These are phyloP conservation scores for Populus hybrid DNA, from an alignment of 441 rosid species.

Conservation along the genomic window DNA sequence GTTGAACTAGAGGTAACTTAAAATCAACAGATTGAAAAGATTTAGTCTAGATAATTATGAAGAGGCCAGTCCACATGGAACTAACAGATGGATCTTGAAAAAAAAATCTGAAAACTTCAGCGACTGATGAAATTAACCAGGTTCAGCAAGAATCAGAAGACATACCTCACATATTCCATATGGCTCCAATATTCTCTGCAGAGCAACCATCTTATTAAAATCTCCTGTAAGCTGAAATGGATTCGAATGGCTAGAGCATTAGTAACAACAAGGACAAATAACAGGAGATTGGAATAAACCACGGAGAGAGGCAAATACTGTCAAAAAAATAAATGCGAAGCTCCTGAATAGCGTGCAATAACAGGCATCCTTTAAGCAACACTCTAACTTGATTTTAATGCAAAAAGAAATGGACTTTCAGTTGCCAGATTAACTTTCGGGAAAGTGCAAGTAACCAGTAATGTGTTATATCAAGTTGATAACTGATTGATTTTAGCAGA, in stretches of 20 bases:
- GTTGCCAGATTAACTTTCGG: neutral
- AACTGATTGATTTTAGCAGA: neutral
- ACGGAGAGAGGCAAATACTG: neutral
- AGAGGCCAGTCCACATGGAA: neutral
- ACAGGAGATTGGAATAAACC: neutral
- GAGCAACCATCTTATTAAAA: constrained; percentile 76
- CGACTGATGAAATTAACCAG: neutral
- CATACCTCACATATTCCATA: constrained; percentile 86
- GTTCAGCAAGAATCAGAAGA: constrained; percentile 14
- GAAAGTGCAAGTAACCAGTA: neutral
- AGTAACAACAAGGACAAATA: neutral
- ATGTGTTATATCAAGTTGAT: neutral
- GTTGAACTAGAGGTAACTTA: neutral
- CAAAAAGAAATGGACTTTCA: neutral
- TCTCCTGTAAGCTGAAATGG: constrained; percentile 72
- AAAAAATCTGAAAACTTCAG: neutral
- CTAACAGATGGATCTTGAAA: neutral
- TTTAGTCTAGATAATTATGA: neutral
- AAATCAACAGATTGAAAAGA: neutral
- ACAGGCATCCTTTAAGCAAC: neutral
- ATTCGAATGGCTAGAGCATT: constrained; percentile 1
- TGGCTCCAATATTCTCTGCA: constrained; percentile 76
- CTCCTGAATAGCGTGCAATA: neutral
- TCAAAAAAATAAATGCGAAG: neutral
- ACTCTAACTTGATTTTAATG: neutral